Evolutionary conservation across 2,329 filamentous ascomycete genomes (phyloP), one percentile per base, ranked within the genome.

Genomic region (Ceratocystis albifundus): DNA sequence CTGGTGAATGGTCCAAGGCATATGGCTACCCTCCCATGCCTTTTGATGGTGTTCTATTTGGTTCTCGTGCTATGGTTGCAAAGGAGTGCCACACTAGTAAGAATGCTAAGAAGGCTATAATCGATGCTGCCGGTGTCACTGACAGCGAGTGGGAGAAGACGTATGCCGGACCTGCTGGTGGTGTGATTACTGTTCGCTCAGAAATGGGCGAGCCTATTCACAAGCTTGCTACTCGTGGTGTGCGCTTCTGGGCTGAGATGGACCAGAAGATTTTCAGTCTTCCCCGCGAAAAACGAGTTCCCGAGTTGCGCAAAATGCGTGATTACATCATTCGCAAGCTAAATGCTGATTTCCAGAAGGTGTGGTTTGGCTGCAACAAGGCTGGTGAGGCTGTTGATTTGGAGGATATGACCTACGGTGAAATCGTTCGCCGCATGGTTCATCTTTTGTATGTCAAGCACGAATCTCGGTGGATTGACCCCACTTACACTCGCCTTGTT

Each of bases 121-220:
- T 89, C 48, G 89, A 92, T 69, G 90, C 92, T 3, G 84, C 86
- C 68, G 92, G 92, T 74, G 80, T 96, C 45, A 88, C 88, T 63
- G 91, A 96, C 73, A 76, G 75, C 69, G 82, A 93, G 70, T 96
- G 92, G 92, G 91, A 96, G 77, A 87, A 92, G 78, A 95, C 90
- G 4, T 96, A 96, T 80, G 90, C 93, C 79, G 90, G 89, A 20
- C 82, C 91, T 30, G 88, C 92, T 67, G 94, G 94, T 72, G 94
- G 94, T 74, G 86, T 99, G 69, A 93, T 99, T 72, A 99, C 94
- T 32, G 94, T 99, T 62, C 86, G 91, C 70, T 99, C 94, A 0
- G 94, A 99, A 78, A 99, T 99, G 95, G 95, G 94, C 59, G 94
- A 99, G 80, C 95, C 94, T 4, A 99, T 99, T 69, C 94, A 99